Conservation (phyloP, 2,329 filamentous ascomycete species). For the Diplodia corticola region DNA sequence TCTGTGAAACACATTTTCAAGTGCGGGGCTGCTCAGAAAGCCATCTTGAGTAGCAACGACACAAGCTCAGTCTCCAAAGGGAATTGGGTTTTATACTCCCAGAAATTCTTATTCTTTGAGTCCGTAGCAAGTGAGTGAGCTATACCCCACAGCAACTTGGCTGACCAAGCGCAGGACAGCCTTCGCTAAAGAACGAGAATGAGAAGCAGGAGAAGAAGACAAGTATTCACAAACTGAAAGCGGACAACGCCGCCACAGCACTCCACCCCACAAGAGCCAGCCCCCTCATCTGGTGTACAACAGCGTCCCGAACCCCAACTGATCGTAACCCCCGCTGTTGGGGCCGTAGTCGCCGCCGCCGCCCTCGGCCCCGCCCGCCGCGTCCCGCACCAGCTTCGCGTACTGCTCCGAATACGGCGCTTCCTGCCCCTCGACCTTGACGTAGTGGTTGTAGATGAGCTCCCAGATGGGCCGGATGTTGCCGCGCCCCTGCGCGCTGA, state of each 20-base stretch:
- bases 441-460: slow-evolving; percentile 42
- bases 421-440: slow-evolving; percentile 40
- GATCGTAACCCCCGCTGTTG: slow-evolving; percentile 46
- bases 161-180: neutral
- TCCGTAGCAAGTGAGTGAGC: neutral
- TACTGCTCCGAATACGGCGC: slow-evolving; percentile 39
- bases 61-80: neutral
- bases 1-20: no score
- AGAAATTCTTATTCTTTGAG: neutral
- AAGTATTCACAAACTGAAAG: neutral
- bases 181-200: neutral
- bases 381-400: slow-evolving; percentile 40
- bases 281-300: slow-evolving; percentile 27
- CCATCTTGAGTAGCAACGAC: no score
- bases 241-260: neutral
- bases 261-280: no score
- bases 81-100: neutral
- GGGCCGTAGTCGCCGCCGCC: slow-evolving; percentile 48
- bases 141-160: neutral
- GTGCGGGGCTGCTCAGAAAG: no score
- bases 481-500: slow-evolving; percentile 37
- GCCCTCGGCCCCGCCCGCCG: slow-evolving; percentile 43
- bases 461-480: slow-evolving; percentile 44
- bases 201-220: neutral
- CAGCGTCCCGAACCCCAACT: slow-evolving; percentile 40